Percentiles rank a stretch among this genome's conserved stretches.
phyloP scores from a whole-genome alignment of 192 early-diverging fungal genomes.

The Dispira parvispora region DNA sequence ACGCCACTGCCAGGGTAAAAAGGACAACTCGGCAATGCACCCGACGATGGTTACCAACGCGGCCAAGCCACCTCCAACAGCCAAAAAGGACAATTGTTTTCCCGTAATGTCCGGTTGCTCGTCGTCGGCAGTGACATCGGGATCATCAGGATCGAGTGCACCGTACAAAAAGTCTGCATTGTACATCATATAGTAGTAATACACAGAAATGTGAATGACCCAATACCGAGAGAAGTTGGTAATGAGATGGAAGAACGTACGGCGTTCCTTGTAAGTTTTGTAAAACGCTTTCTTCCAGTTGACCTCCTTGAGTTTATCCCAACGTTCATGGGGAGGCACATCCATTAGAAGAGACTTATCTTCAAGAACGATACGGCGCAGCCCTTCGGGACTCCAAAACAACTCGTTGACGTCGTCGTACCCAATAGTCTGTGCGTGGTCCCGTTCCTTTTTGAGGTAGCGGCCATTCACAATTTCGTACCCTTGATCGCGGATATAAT shows the following conservation, averaged over 20 bases:
- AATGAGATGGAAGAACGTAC: constrained; percentile 65
- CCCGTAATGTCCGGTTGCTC: constrained; percentile 12
- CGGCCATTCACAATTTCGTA: constrained; percentile 53
- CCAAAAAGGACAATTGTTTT: constrained; percentile 47
- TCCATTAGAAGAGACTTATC: constrained; percentile 43
- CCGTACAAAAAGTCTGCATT: constrained; percentile 50
- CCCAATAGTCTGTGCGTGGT: constrained; percentile 55
- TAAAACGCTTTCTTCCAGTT: constrained; percentile 50
- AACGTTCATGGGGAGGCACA: constrained; percentile 41
- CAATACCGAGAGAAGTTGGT: constrained; percentile 74
- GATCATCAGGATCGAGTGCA: constrained; percentile 13
- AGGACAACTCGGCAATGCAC: constrained; percentile 49
- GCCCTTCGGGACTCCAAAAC: constrained; percentile 57
- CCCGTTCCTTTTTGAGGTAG: constrained; percentile 57
- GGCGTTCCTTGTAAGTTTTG: constrained; percentile 74
- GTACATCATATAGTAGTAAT: constrained; percentile 65
- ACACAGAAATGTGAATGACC: constrained; percentile 65
- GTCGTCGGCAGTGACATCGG: constrained; percentile 21
- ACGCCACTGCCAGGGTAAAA: constrained; percentile 40
- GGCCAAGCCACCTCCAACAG: constrained; percentile 49
- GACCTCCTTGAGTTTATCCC: constrained; percentile 37
- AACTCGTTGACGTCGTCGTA: constrained; percentile 76
- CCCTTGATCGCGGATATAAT: constrained; percentile 52
- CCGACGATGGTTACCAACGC: constrained; percentile 47
- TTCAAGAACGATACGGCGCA: constrained; percentile 35